A percentile compares a stretch with the other conserved stretches of the same genome.
phyloP scores from a whole-genome alignment of 2,329 filamentous ascomycete species.

The Phaeoacremonium minimum region DNA sequence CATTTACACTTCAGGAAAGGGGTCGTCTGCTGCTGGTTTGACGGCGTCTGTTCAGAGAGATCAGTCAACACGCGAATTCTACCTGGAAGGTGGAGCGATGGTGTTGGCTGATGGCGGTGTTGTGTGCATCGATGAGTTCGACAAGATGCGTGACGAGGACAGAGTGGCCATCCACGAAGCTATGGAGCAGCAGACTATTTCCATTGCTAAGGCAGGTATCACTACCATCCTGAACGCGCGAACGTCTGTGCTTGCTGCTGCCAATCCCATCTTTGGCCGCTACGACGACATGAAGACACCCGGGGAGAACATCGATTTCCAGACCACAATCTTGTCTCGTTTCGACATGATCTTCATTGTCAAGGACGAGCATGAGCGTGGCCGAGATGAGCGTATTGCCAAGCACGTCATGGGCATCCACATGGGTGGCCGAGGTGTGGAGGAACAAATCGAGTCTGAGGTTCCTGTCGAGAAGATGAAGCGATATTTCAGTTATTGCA shows the following conservation, averaged over 20 bases:
- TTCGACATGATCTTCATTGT: slow-evolving; percentile 99
- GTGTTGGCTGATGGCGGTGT: slow-evolving; percentile 95
- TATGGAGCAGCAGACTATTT: slow-evolving; percentile 99
- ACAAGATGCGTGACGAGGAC: slow-evolving; percentile 99
- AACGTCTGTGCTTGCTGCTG: slow-evolving; percentile 91
- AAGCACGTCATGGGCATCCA: slow-evolving; percentile 97
- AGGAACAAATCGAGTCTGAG: slow-evolving; percentile 81
- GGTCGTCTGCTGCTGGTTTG: slow-evolving; percentile 93
- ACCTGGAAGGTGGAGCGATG: slow-evolving; percentile 97
- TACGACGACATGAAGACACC: slow-evolving; percentile 98
- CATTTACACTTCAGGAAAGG: slow-evolving; percentile 98
- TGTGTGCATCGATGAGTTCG: slow-evolving; percentile 98
- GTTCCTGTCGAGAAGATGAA: slow-evolving; percentile 96
- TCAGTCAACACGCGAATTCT: slow-evolving; percentile 88
- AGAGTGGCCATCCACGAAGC: slow-evolving; percentile 98
- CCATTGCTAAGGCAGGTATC: slow-evolving; percentile 96
- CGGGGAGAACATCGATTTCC: slow-evolving; percentile 98
- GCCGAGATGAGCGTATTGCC: slow-evolving; percentile 87
- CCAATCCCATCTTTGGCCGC: slow-evolving; percentile 94
- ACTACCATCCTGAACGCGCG: slow-evolving; percentile 96
- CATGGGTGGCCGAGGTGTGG: slow-evolving; percentile 80
- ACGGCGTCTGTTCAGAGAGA: slow-evolving; percentile 96
- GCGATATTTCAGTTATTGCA: slow-evolving; percentile 95
- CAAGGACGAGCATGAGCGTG: slow-evolving; percentile 86
- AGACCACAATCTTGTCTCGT: slow-evolving; percentile 94